Conservation (phyloP, 2,329 filamentous ascomycete species). For the Teratosphaeria nubilosa region DNA sequence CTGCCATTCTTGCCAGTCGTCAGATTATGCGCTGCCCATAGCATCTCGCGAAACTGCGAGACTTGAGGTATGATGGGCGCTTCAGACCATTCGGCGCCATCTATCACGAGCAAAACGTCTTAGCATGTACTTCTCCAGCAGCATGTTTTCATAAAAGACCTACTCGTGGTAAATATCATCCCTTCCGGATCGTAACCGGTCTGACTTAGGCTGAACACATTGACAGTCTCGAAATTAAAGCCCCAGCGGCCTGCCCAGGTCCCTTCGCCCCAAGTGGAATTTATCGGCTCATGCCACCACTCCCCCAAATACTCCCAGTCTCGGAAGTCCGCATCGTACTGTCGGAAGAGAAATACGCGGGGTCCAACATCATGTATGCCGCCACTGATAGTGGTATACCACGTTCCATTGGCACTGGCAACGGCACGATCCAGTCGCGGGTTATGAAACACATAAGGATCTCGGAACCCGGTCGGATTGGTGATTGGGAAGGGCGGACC, state of each 20-base stretch:
- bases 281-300: conserved; percentile 31
- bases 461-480: conserved; percentile 36
- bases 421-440: conserved; percentile 27
- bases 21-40: conserved; percentile 1
- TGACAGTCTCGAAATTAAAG: conserved; percentile 39
- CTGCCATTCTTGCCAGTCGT: not conserved
- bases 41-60: conserved; percentile 12
- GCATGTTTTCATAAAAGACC: not conserved
- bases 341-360: conserved; percentile 32
- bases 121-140: not conserved
- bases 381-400: conserved; percentile 27
- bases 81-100: conserved; percentile 37
- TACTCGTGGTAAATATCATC: not conserved
- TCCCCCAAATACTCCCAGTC: conserved; percentile 30
- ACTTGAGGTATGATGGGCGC: conserved; percentile 16
- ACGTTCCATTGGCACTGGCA: conserved; percentile 26
- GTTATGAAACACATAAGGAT: conserved; percentile 35
- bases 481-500: conserved; percentile 28
- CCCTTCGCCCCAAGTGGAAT: conserved; percentile 13
- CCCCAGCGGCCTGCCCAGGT: conserved; percentile 17
- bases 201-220: conserved; percentile 29
- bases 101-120: conserved; percentile 28
- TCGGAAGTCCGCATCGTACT: conserved; percentile 28
- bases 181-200: not conserved
- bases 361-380: conserved; percentile 32